Base-by-base conservation (phyloP, 805 yeast species). In the Candida silvatica region DNA sequence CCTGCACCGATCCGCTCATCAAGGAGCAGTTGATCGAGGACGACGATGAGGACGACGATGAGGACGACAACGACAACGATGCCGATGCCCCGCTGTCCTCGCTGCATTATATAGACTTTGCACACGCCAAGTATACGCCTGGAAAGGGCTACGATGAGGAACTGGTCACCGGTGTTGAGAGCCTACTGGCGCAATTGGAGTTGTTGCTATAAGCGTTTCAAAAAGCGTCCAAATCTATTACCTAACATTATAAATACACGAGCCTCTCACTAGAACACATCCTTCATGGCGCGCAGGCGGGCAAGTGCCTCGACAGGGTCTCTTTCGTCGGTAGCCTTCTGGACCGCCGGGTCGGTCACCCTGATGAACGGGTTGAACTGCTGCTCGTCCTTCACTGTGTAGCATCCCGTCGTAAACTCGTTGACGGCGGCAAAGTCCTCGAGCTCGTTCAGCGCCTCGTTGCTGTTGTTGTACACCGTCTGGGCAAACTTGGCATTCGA, bases 301-400 rank as follows among this genome's bases (percentile, higher is more conserved):
- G 66, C 71, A 94, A 90, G 84, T 15, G 85, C 74, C 17, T 69
- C 74, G 12, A 64, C 65, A 2, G 61, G 55, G 11, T 68, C 69
- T 1, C 56, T 39, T 24, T 62, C 64, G 0, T 83, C 82, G 0
- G 87, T 71, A 12, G 76, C 73, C 29, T 61, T 50, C 44, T 73
- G 62, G 8, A 92, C 77, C 18, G 61, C 61, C 0, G 78, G 74
- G 48, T 88, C 94, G 23, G 59, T 54, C 12, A 82, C 59, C 51
- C 84, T 74, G 87, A 90, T 78, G 62, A 92, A 92, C 18, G 98
- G 98, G 56, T 92, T 92, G 61, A 75, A 81, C 32, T 64, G 55
- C 41, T 76, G 64, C 57, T 92, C 98, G 52, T 92, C 95, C 5
- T 69, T 74, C 38, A 92, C 71, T 4, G 97, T 86, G 61, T 85